Evolutionary conservation across 1,139 yeast species (phyloP).

Genomic region (Yamadazyma diospyri): DNA sequence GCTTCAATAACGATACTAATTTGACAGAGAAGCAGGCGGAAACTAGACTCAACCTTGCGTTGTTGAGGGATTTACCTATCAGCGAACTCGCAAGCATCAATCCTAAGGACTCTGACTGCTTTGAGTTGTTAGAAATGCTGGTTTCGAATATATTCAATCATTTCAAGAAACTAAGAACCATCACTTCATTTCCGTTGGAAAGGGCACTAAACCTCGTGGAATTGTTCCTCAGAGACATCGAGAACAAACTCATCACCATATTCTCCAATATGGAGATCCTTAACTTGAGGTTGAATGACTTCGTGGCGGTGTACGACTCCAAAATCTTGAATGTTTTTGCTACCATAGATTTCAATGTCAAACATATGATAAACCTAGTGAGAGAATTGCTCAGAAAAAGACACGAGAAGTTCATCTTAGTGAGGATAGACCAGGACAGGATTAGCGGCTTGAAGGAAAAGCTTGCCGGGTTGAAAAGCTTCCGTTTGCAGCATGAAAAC

Average conservation of each 20-base stretch:
- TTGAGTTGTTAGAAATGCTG: constrained; percentile 44
- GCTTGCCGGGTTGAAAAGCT: constrained; percentile 38
- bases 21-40: constrained; percentile 52
- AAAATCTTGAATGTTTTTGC: constrained; percentile 18
- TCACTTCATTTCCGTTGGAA: constrained; percentile 57
- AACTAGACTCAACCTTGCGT: constrained; percentile 54
- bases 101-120: constrained; percentile 23
- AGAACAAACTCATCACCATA: constrained; percentile 21
- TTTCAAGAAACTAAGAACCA: constrained; percentile 54
- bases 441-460: constrained; percentile 46
- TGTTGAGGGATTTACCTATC: constrained; percentile 71
- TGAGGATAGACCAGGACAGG: constrained; percentile 49
- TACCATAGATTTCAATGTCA: constrained; percentile 32
- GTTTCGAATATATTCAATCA: constrained; percentile 55
- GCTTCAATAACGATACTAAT: constrained; percentile 72
- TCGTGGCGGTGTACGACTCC: constrained; percentile 18
- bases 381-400: constrained; percentile 76
- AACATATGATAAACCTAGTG: constrained; percentile 45
- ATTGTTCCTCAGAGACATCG: constrained; percentile 41
- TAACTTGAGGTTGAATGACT: constrained; percentile 24
- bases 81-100: constrained; percentile 54
- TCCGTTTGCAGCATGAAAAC: constrained; percentile 56
- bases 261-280: constrained; percentile 23
- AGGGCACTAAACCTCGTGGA: constrained; percentile 66
- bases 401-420: constrained; percentile 66